phyloP scores from a whole-genome alignment of 2,329 filamentous ascomycete genomes.

The Aureobasidium sp. region DNA sequence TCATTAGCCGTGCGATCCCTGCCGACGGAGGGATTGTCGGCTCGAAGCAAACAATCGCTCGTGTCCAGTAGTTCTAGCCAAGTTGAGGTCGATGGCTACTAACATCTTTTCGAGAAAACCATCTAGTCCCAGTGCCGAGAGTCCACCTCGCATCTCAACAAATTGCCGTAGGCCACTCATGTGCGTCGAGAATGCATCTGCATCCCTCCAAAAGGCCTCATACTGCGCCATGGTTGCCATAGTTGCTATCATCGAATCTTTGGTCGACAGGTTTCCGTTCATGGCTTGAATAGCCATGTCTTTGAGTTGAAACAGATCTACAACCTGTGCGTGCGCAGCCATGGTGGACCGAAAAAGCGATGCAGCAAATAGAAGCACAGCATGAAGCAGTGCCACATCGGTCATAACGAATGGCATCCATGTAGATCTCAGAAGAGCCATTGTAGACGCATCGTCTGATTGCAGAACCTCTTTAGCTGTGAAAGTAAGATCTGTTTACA shows the following conservation, averaged over 20 bases:
- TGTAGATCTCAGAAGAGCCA: slow-evolving; percentile 30
- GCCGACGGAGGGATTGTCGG: background rate
- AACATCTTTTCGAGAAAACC: slow-evolving; percentile 42
- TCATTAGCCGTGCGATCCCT: background rate
- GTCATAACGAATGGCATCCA: slow-evolving; percentile 39
- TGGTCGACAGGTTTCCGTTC: slow-evolving; percentile 34
- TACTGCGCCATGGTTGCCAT: slow-evolving; percentile 48
- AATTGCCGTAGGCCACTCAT: slow-evolving; percentile 41
- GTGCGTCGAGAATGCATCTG: slow-evolving; percentile 38
- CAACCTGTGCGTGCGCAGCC: slow-evolving; percentile 25
- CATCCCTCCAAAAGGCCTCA: slow-evolving; percentile 44
- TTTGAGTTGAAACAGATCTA: slow-evolving; percentile 37
- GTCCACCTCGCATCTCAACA: slow-evolving; percentile 40
- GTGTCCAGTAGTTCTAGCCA: slow-evolving; percentile 9
- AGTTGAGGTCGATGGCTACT: slow-evolving; percentile 41
- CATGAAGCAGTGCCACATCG: slow-evolving; percentile 34
- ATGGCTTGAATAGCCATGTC: slow-evolving; percentile 39
- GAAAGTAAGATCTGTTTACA: slow-evolving; percentile 28
- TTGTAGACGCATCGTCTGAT: slow-evolving; percentile 30
- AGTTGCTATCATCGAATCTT: slow-evolving; percentile 41
- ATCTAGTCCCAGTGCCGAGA: slow-evolving; percentile 33
- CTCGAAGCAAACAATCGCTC: background rate
- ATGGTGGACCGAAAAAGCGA: slow-evolving; percentile 34
- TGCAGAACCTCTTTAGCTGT: slow-evolving; percentile 39
- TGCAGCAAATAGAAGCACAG: slow-evolving; percentile 37